Percentiles rank a stretch among this genome's conserved stretches.
Conservation (phyloP, 2,329 filamentous ascomycete species). For the Ophiostoma ips region DNA sequence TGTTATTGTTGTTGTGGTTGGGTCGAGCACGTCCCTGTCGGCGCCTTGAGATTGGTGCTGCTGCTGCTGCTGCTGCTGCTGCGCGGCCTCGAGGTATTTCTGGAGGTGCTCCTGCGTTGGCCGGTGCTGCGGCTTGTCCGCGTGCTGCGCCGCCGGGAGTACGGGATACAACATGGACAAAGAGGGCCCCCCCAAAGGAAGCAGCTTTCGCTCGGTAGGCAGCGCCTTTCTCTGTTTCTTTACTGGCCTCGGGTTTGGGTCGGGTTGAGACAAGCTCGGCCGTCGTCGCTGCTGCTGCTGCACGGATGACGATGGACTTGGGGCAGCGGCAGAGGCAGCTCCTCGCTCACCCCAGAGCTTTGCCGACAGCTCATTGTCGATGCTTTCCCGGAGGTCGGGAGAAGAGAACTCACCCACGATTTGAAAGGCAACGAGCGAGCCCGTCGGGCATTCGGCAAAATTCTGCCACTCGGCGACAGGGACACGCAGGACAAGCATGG, state of each 20-base stretch:
- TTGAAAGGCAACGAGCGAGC: constrained; percentile 12
- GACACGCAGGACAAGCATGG: constrained; percentile 12
- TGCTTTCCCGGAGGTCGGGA: constrained; percentile 1
- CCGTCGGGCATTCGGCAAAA: constrained; percentile 10
- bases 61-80: not conserved
- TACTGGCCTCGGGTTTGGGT: too few species aligned
- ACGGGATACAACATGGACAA: too few species aligned
- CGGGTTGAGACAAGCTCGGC: too few species aligned
- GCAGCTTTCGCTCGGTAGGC: constrained; percentile 12
- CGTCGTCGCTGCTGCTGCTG: not conserved
- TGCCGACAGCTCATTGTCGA: constrained; percentile 9
- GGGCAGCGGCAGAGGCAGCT: too few species aligned
- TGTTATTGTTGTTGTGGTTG: too few species aligned
- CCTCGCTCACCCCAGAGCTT: constrained; percentile 10
- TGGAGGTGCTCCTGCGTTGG: not conserved
- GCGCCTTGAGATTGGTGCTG: not conserved
- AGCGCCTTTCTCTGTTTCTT: constrained; percentile 12
- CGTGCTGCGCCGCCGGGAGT: not conserved
- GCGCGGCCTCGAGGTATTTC: not conserved
- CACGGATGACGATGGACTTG: not conserved
- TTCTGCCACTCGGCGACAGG: constrained; percentile 10
- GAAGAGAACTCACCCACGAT: constrained; percentile 9
- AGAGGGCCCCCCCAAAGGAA: constrained; percentile 5
- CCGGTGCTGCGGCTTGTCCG: not conserved
- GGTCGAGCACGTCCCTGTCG: not conserved